phyloP scores from a whole-genome alignment of 805 yeast genomes.

The Suhomyces xylopsoci region DNA sequence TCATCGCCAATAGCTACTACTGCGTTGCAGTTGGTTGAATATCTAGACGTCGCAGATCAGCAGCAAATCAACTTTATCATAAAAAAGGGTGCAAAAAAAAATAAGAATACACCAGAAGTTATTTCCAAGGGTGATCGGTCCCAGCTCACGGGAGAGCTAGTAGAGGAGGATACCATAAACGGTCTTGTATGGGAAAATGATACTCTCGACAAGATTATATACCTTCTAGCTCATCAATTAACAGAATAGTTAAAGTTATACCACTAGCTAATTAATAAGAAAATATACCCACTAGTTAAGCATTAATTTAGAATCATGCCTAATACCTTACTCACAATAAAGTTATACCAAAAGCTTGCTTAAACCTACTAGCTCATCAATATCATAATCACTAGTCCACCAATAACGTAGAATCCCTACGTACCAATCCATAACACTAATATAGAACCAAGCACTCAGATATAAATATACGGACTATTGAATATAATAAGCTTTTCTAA shows the following conservation, averaged over 20 bases:
- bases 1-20: conserved; percentile 19
- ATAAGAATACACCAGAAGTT: not conserved
- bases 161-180: conserved; percentile 13
- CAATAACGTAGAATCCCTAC: too few relatives aligned
- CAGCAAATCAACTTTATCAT: not conserved
- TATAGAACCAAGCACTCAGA: too few relatives aligned
- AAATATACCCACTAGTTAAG: too few relatives aligned
- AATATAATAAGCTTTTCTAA: too few relatives aligned
- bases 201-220: conserved; percentile 16
- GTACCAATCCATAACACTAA: too few relatives aligned
- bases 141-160: not conserved
- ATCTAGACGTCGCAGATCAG: not conserved
- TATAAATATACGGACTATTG: too few relatives aligned
- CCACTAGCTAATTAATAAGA: too few relatives aligned
- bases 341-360: too few relatives aligned
- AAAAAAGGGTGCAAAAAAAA: not conserved
- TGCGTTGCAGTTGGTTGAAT: conserved; percentile 16
- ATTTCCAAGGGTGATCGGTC: not conserved
- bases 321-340: too few relatives aligned
- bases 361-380: too few relatives aligned
- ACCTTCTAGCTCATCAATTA: conserved; percentile 1
- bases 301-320: too few relatives aligned
- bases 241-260: not conserved
- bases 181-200: conserved; percentile 23
- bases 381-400: too few relatives aligned